Evolutionary conservation across 2,329 filamentous ascomycete species (phyloP), one percentile per base, ranked within the genome.

Genomic region (Sporothrix dimorphospora): DNA sequence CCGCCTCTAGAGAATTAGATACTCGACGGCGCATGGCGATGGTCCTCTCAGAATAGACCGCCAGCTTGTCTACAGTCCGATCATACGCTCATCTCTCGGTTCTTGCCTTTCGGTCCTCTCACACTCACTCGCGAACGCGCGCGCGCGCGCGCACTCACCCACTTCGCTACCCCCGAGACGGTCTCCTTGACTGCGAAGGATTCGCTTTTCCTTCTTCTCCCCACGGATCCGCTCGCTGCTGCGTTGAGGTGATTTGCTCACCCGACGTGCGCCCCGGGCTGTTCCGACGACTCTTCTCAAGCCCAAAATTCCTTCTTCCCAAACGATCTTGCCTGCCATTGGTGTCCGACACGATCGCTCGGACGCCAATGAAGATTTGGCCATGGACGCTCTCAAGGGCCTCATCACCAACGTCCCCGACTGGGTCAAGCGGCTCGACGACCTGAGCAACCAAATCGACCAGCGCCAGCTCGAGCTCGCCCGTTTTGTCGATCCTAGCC

Each of bases 381-480:
- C 45, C 45, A 86, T 87, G 81, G 89, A 90, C 73, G 85, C 88
- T 38, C 80, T 91, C 71, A 85, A 82, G 71, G 85, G 85, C 72
- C 82, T 91, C 49, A 82, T 83, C 70, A 82, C 79, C 75, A 87
- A 89, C 73, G 83, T 90, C 55, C 89, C 89, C 19, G 84, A 86
- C 78, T 91, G 89, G 89, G 81, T 87, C 49, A 81, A 81, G 72
- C 85, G 87, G 27, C 83, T 91, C 59, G 86, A 90, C 74, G 86
- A 89, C 69, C 84, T 91, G 72, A 89, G 84, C 77, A 82, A 83
- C 73, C 86, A 91, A 78, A 89, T 91, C 72, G 85, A 88, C 72
- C 82, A 86, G 77, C 88, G 89, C 72, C 89, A 91, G 81, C 80
- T 82, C 68, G 88, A 90, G 77, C 82, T 91, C 71, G 89, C 88